Evolutionary conservation across 352 stramenopile genomes (phyloP), one percentile per base, ranked within the genome.

Genomic region (Achlya hypogyna): DNA sequence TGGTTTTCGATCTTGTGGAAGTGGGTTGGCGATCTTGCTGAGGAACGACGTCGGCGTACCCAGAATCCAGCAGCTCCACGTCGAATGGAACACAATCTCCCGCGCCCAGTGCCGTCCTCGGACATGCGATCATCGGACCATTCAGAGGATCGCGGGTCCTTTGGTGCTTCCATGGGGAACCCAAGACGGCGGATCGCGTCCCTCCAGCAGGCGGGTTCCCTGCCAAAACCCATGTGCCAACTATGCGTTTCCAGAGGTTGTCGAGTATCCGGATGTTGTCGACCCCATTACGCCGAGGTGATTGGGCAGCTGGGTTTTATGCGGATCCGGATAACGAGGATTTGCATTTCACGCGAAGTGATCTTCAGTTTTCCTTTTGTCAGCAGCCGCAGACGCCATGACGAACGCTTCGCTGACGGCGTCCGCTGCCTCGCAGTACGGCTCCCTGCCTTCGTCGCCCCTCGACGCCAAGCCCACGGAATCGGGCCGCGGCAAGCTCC

Each of bases 291-390:
- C 38, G 38, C 38, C 38, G 2, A 45, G 38, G 38, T 45, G 38
- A 45, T 45, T 45, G 38, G 38, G 38, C 38, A 45, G 38, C 38
- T 45, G 38, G 14, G 38, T 9, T 45, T 45, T 9, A 10, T 56
- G 10, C 31, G 49, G 49, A 56, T 56, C 49, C 49, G 38, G 38
- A 45, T 45, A 10, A 9, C 1, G 38, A n/a, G n/a, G n/a, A n/a
- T n/a, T n/a, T n/a, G 12, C 38, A 45, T 18, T 45, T 45, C 38
- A 18, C n/a, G 38, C 14, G n/a, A 45, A 10, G 38, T 18, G n/a
- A 45, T 27, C 49, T 49, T 10, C 49, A 56, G 12, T 56, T 56
- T 56, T 56, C 12, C 12, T 38, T 56, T 56, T 56, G 49, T n/a
- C 25, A 12, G 49, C 38, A 45, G 38, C 38, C 38, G 49, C 31